These are phyloP conservation scores for Plasmodium chabaudi DNA, from an alignment of 169 alveolate genomes.

Conservation along the genomic window DNA sequence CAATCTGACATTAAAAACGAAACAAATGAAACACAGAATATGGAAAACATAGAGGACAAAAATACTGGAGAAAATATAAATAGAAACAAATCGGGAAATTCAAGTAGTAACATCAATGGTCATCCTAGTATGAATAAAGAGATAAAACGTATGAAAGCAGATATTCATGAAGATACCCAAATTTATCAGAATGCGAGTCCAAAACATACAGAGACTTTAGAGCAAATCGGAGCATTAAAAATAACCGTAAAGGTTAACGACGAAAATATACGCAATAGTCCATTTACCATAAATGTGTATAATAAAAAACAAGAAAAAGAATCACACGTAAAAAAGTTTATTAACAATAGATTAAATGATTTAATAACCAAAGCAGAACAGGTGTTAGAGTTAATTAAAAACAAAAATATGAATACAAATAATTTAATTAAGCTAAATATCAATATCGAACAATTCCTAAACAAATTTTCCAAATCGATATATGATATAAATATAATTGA, in stretches of 20 bases:
- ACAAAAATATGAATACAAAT: constrained; percentile 49
- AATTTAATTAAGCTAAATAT: constrained; percentile 39
- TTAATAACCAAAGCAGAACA: constrained; percentile 54
- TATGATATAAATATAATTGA: constrained; percentile 49
- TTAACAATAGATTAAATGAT: constrained; percentile 51
- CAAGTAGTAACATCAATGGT: neutral
- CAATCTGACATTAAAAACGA: neutral
- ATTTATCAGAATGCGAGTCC: neutral
- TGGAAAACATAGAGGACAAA: neutral
- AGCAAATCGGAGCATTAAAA: constrained; percentile 16
- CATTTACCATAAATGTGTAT: constrained; percentile 50
- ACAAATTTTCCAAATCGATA: constrained; percentile 44
- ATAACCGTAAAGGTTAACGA: constrained; percentile 51
- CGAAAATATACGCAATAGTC: constrained; percentile 59
- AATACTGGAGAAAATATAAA: neutral
- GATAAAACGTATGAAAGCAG: neutral
- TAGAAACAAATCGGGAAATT: no score
- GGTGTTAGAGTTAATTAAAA: constrained; percentile 35
- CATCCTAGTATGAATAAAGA: neutral
- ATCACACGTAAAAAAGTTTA: constrained; percentile 38
- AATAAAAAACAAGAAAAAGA: constrained; percentile 21
- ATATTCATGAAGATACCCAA: neutral
- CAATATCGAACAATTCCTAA: constrained; percentile 42
- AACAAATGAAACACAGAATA: neutral
- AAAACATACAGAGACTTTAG: neutral